phyloP scores from a whole-genome alignment of 2,329 filamentous ascomycete species.

The Aspergillus puulaauensis region DNA sequence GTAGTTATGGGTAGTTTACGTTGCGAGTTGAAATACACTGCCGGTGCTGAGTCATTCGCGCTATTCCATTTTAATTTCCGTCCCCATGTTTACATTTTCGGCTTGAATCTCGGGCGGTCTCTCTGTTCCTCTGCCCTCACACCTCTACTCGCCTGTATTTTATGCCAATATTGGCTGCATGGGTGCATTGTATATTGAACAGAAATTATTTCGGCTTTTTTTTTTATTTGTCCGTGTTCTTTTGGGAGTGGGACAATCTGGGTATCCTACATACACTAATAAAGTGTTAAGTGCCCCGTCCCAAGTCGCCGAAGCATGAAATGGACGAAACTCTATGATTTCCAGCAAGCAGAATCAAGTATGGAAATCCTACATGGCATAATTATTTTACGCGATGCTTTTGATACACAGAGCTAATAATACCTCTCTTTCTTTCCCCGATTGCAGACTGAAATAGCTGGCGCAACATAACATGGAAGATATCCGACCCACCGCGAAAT shows the following conservation, averaged over 20 bases:
- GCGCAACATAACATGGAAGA: slow-evolving; percentile 37
- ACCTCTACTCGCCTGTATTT: slow-evolving; percentile 6
- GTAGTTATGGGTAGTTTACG: no score
- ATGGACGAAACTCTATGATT: slow-evolving; percentile 14
- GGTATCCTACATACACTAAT: neutral
- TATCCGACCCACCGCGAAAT: slow-evolving; percentile 40
- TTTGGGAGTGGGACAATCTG: neutral
- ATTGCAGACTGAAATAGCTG: slow-evolving; percentile 1
- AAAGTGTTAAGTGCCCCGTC: neutral
- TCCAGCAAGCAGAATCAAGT: slow-evolving; percentile 5
- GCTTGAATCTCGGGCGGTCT: slow-evolving; percentile 1
- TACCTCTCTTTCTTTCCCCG: neutral
- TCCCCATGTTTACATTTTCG: slow-evolving; percentile 28
- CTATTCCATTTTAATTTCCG: neutral
- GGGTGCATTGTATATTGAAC: slow-evolving; percentile 6
- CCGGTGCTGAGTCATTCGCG: slow-evolving; percentile 4
- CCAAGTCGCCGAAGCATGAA: slow-evolving; percentile 1
- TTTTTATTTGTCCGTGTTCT: neutral
- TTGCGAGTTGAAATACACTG: neutral
- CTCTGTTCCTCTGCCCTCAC: neutral
- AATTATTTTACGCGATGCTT: neutral
- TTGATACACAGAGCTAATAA: neutral
- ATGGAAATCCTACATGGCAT: neutral
- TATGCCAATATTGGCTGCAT: slow-evolving; percentile 10
- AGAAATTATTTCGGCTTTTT: slow-evolving; percentile 9